Evolutionary conservation across 805 yeast species (phyloP), one percentile per base, ranked within the genome.

Genomic region (Zygosaccharomyces lentus): DNA sequence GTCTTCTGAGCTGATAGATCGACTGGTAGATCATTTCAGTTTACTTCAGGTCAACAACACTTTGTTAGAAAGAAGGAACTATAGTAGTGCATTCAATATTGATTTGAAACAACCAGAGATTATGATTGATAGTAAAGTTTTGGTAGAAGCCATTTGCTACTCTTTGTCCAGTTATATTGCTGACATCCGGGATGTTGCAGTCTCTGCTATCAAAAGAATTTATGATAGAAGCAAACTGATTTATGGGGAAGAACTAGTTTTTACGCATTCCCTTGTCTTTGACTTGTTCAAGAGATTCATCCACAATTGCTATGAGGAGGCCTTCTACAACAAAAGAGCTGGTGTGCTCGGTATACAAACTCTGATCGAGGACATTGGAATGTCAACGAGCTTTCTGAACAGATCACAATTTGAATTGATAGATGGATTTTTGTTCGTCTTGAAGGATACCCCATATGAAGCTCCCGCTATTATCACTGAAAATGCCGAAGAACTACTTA

Each of bases 231-330:
- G 95, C 10, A 74, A 75, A 1, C 62, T 76, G 0, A 64, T 93
- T 0, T 87, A 88, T 66, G 95, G 91, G 0, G 72, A 73, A 1
- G 85, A 81, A 15, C 76, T 79, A 37, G 83, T 87, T 1, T 72
- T 84, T 48, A 76, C 79, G 43, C 84, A 87, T 45, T 87, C 96
- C 1, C 74, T 89, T 30, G 76, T 89, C 53, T 77, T 93, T 48
- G 75, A 83, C 6, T 71, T 91, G 71, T 81, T 87, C 54, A 82
- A 87, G 41, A 83, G 82, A 43, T 84, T 95, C 57, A 81, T 93
- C 36, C 99, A 95, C 59, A 78, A 87, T 37, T 90, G 98, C 67
- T 93, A 86, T 61, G 95, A 87, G 51, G 96, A 87, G 64, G 83
- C 81, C 29, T 91, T 86, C 66, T 87, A 85, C 62, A 76, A 82